Base-by-base conservation (phyloP, 352 stramenopile genomes). In the Pythium folliculosum region DNA sequence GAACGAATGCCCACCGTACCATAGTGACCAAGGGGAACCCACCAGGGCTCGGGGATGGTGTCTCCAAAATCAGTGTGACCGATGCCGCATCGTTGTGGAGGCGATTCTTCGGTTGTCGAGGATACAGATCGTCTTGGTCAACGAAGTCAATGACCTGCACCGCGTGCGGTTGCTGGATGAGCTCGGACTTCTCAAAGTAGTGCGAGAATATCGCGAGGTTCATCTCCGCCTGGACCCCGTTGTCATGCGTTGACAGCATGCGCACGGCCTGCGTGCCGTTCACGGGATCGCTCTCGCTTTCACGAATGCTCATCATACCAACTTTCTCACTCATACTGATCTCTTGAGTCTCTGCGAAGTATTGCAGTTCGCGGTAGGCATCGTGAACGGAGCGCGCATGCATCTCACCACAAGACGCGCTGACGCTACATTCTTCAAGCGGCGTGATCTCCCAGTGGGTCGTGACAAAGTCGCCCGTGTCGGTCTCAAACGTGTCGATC, bases 91-190 rank as follows among this genome's bases (percentile, higher is more conserved):
- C 77, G 25, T 80, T 69, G 4, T 67, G 69, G 30, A 84, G 57
- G 2, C 72, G 73, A 21, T 69, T 37, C 23, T 67, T 23, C 0
- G 72, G 51, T n/a, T 64, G 43, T 40, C 73, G 79, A 47, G 71
- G 69, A 16, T 77, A 70, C 49, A 78, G 51, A 1, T 84, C 71
- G 43, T 84, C 73, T 25, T 67, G 70, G 19, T 78, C 77, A 13
- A 81, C 69, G 9, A 45, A 72, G 49, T 81, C 73, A 37, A 72
- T 63, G 3, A 72, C 71, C 16, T 76, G 9, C 5, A 63, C 3
- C 3, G 38, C 62, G 17, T 69, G 47, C 30, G 62, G 62, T 14
- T 56, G 40, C 3, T 30, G 5, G 7, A 69, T n/a, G 16, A 62
- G 2, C 13, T 69, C 52, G 0, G 62, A 69, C 0, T 40, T 25